Percentiles rank a stretch among this genome's conserved stretches.
phyloP scores from a whole-genome alignment of 441 rosid genomes.

The Capsella rubella region DNA sequence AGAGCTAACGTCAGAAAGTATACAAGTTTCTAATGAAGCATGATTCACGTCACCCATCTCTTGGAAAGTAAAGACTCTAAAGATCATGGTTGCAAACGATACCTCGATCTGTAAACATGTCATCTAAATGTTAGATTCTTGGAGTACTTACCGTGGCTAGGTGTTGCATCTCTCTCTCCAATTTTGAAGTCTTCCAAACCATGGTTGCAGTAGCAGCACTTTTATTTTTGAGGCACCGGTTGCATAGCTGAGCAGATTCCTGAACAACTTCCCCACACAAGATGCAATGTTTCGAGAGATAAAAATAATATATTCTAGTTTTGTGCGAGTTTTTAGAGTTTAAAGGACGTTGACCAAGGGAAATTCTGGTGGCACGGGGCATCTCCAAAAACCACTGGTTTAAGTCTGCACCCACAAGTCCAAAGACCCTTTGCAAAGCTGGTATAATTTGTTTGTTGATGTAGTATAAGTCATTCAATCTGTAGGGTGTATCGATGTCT shows the following conservation, averaged over 20 bases:
- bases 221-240: conserved; percentile 64
- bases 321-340: conserved; percentile 59
- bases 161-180: conserved; percentile 93
- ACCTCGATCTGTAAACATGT: not conserved
- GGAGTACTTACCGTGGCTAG: conserved; percentile 75
- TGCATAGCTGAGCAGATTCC: conserved; percentile 69
- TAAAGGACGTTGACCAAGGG: conserved; percentile 61
- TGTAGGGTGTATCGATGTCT: conserved; percentile 76
- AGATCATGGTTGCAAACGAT: conserved; percentile 4
- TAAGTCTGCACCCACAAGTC: conserved; percentile 86
- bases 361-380: conserved; percentile 83
- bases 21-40: not conserved
- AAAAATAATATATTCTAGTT: conserved; percentile 83
- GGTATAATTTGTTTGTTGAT: conserved; percentile 95
- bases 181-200: conserved; percentile 78
- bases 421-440: conserved; percentile 87
- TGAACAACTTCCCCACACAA: conserved; percentile 91
- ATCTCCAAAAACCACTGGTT: conserved; percentile 85
- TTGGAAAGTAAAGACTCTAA: conserved; percentile 11
- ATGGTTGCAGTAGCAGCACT: conserved; percentile 65
- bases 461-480: conserved; percentile 91
- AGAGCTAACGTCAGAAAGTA: conserved; percentile 18
- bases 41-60: not conserved
- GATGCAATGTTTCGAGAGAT: conserved; percentile 86
- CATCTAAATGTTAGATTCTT: not conserved